Percentiles rank a stretch among this genome's conserved stretches.
Evolutionary conservation across 805 yeast species (phyloP).

Genomic region (Candida pini): DNA sequence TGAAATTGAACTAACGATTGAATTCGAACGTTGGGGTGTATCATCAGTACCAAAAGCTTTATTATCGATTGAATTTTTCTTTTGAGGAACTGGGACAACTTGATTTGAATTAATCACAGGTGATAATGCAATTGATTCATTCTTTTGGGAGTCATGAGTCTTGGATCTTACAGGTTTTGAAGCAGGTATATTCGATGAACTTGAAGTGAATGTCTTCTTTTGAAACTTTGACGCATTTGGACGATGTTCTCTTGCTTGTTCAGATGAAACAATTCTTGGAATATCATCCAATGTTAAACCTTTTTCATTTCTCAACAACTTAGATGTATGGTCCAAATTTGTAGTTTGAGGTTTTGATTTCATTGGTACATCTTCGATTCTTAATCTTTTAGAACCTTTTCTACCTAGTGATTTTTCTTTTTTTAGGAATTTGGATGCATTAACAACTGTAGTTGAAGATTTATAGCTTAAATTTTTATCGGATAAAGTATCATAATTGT

Average conservation of each 20-base stretch:
- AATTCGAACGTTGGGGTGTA: slow-evolving; percentile 1
- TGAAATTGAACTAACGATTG: background rate
- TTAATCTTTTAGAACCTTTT: slow-evolving; percentile 26
- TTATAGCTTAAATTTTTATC: slow-evolving; percentile 1
- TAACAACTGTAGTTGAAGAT: slow-evolving; percentile 5
- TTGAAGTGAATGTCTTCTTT: slow-evolving; percentile 31
- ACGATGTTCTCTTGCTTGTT: slow-evolving; percentile 88
- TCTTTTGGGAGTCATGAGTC: slow-evolving; percentile 6
- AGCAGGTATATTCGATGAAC: slow-evolving; percentile 33
- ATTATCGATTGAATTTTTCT: background rate
- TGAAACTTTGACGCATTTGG: slow-evolving; percentile 91
- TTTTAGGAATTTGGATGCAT: slow-evolving; percentile 16
- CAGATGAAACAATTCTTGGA: slow-evolving; percentile 94
- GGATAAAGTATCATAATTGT: slow-evolving; percentile 9
- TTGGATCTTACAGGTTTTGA: slow-evolving; percentile 24
- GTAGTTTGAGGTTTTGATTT: slow-evolving; percentile 17
- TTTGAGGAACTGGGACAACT: background rate
- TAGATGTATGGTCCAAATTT: slow-evolving; percentile 57
- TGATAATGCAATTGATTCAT: background rate
- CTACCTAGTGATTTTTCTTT: slow-evolving; percentile 21
- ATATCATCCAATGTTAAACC: slow-evolving; percentile 92
- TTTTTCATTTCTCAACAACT: slow-evolving; percentile 70
- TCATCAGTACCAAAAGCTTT: background rate
- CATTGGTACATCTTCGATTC: slow-evolving; percentile 26
- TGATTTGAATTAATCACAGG: background rate